Percentiles rank a stretch among this genome's conserved stretches.
These are phyloP conservation scores for Anisogramma anomala DNA, from an alignment of 2,329 filamentous ascomycete genomes.

Conservation along the genomic window DNA sequence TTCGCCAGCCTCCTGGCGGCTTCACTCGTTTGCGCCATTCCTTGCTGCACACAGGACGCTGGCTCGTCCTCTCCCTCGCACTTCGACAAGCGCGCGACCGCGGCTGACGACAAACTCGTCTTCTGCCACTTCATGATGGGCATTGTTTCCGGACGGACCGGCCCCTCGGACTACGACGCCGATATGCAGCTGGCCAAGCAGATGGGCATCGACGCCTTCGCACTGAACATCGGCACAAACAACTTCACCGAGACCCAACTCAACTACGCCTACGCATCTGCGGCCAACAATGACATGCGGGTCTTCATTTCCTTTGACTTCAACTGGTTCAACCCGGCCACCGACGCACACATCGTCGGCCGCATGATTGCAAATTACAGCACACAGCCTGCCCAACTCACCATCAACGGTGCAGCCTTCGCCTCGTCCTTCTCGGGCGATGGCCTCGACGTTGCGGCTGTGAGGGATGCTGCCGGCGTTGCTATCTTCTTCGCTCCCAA, in stretches of 20 bases:
- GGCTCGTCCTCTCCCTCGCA: neutral
- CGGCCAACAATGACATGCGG: constrained; percentile 35
- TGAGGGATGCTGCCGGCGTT: constrained; percentile 29
- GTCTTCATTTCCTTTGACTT: constrained; percentile 45
- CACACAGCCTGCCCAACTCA: constrained; percentile 32
- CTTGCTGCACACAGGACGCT: constrained; percentile 2
- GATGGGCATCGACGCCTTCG: constrained; percentile 22
- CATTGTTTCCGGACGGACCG: constrained; percentile 10
- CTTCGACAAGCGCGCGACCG: neutral
- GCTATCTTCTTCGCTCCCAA: constrained; percentile 39
- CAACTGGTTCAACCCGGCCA: constrained; percentile 12
- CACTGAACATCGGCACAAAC: constrained; percentile 25
- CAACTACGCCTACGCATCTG: constrained; percentile 35
- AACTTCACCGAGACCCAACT: constrained; percentile 33
- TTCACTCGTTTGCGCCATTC: constrained; percentile 2
- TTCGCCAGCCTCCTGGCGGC: constrained; percentile 7
- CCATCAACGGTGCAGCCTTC: constrained; percentile 36
- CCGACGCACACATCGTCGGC: constrained; percentile 29
- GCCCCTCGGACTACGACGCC: constrained; percentile 13
- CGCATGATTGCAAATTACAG: constrained; percentile 35
- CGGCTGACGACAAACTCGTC: constrained; percentile 10
- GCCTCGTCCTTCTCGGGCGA: constrained; percentile 43
- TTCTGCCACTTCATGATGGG: constrained; percentile 15
- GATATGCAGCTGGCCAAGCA: constrained; percentile 14
- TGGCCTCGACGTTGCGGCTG: constrained; percentile 30